phyloP scores from a whole-genome alignment of 352 stramenopile species.

The Globisporangium rhizosaccharum region DNA sequence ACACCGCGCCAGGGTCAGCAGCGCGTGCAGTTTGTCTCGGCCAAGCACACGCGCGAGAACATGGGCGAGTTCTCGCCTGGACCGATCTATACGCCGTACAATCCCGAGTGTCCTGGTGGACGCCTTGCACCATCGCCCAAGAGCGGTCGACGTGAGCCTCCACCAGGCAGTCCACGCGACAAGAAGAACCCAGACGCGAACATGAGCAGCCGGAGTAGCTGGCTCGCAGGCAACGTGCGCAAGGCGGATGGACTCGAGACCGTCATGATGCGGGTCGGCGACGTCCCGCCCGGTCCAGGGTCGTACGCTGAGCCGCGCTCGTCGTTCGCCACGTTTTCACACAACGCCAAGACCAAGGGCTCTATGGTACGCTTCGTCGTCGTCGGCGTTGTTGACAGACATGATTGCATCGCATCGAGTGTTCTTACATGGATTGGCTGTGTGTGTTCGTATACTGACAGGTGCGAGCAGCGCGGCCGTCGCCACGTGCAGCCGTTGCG shows the following conservation, averaged over 20 bases:
- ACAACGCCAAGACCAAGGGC: constrained; percentile 59
- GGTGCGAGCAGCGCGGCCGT: constrained; percentile 16
- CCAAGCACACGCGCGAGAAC: constrained; percentile 74
- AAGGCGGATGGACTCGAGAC: constrained; percentile 70
- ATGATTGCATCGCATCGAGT: not conserved
- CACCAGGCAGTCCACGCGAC: constrained; percentile 36
- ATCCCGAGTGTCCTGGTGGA: constrained; percentile 60
- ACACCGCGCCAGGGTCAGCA: constrained; percentile 31
- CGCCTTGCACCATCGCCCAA: constrained; percentile 53
- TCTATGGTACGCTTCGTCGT: constrained; percentile 9
- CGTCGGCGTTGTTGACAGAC: not conserved
- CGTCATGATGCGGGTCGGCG: constrained; percentile 63
- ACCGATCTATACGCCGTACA: constrained; percentile 73
- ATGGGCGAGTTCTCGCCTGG: constrained; percentile 84
- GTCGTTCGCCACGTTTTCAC: constrained; percentile 66
- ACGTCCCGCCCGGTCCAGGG: constrained; percentile 59
- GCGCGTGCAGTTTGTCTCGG: constrained; percentile 72
- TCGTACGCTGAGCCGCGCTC: constrained; percentile 68
- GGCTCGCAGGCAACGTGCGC: constrained; percentile 73
- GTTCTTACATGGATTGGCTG: not conserved
- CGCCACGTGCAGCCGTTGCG: constrained; percentile 5
- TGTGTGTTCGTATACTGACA: constrained; percentile 2
- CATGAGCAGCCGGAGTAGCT: constrained; percentile 70
- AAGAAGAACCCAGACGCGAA: constrained; percentile 69
- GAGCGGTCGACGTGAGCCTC: constrained; percentile 22